phyloP scores from a whole-genome alignment of 129 eudicot genomes.

The Gnaphalium uliginosum region DNA sequence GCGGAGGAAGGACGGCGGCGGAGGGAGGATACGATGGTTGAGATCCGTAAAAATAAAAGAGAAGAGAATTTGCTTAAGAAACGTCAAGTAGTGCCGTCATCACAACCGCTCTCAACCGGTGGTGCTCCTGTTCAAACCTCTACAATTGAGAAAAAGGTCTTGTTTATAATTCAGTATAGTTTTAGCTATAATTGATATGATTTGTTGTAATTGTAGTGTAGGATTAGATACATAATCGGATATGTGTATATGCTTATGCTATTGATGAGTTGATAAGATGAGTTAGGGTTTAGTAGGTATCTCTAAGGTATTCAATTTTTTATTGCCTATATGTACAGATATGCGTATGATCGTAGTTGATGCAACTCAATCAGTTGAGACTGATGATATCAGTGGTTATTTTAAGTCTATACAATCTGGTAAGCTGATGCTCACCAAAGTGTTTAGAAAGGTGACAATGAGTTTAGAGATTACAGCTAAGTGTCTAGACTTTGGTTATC shows the following conservation, averaged over 20 bases:
- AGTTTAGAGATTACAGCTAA: too few species aligned
- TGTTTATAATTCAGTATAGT: neutral
- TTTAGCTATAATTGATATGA: neutral
- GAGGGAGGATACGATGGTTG: conserved; percentile 76
- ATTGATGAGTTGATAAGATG: neutral
- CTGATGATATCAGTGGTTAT: neutral
- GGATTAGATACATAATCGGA: neutral
- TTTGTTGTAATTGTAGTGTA: neutral
- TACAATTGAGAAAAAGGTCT: conserved; percentile 51
- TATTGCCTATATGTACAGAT: too few species aligned
- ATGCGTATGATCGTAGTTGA: neutral
- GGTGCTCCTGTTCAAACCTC: conserved; percentile 35
- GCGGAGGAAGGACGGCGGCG: conserved; percentile 80
- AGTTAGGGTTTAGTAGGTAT: neutral
- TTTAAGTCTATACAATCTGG: neutral
- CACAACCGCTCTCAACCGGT: neutral
- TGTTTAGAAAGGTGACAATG: neutral
- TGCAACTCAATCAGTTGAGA: neutral
- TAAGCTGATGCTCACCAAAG: too few species aligned
- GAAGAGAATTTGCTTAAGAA: conserved; percentile 73
- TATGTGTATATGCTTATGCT: neutral
- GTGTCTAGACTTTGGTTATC: too few species aligned
- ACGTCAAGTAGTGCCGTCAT: conserved; percentile 46
- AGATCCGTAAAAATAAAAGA: conserved; percentile 67
- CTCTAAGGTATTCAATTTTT: neutral